Base-by-base conservation (phyloP, 768 basidiomycete genomes). In the Pleurotus eryngii region DNA sequence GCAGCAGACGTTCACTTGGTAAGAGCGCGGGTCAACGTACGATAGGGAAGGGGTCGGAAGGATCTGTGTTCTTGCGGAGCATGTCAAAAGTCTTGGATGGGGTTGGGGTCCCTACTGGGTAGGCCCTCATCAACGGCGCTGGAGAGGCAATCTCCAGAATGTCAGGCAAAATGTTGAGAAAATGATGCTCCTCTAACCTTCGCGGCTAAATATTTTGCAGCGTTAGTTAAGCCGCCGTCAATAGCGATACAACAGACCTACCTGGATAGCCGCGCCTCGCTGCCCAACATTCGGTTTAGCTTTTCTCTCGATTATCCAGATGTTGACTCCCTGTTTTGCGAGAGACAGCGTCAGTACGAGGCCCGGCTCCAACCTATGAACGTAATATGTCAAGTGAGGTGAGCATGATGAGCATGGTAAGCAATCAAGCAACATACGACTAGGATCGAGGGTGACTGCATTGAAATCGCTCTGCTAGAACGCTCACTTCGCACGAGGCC, bases 231-330 rank as follows among this genome's bases (percentile, higher is more conserved):
- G n/a, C 15, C n/a, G n/a, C 20, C 20, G n/a, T 7, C 20, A 7
- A n/a, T 45, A 22, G 14, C 20, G 5, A 22, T 17, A 15, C 20
- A 45, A 4, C 42, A 15, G 42, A 15, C 14, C 30, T 43, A 76
- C 77, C 73, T 74, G 75, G 35, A 81, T 60, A 3, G 68, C 76
- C 2, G 65, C 66, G 3, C 71, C 73, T 2, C 79, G 73, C 57
- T 76, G 72, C 1, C 75, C 75, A 9, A 72, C 60, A 9, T 65
- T 69, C 7, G 71, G 69, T 0, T 68, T 46, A 0, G 68, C 61
- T 49, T 72, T 73, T 59, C 78, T 80, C 57, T 84, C 77, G 45
- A 84, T 76, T 24, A 85, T 74, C n/a, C 80, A 76, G 6, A 83
- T 74, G 8, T 77, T 71, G 14, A 82, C 65, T 3, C 74, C 72